Evolutionary conservation across 139 green algal species (phyloP).

Genomic region (Astrephomene gubernaculifera): DNA sequence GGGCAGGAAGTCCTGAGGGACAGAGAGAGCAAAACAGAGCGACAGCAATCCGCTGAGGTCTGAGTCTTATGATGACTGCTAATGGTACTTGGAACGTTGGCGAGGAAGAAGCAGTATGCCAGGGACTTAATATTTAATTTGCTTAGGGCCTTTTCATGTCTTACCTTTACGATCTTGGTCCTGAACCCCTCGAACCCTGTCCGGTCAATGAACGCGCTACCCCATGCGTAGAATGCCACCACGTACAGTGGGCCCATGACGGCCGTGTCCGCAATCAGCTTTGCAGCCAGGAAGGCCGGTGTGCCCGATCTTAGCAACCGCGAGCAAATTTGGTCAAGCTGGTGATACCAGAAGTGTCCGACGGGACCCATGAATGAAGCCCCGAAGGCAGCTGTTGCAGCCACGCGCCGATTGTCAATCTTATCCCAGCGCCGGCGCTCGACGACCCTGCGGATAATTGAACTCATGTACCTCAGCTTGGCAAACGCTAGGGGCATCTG

Average conservation of each 20-base stretch:
- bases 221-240: slow-evolving; percentile 56
- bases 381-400: slow-evolving; percentile 49
- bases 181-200: slow-evolving; percentile 46
- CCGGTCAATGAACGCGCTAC: slow-evolving; percentile 53
- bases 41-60: too few species aligned
- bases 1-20: slow-evolving; percentile 56
- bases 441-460: slow-evolving; percentile 17
- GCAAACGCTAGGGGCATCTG: too few species aligned
- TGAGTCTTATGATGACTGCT: too few species aligned
- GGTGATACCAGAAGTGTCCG: slow-evolving; percentile 57
- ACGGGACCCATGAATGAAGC: slow-evolving; percentile 59
- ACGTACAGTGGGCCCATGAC: slow-evolving; percentile 63
- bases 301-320: slow-evolving; percentile 1
- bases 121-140: too few species aligned
- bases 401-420: slow-evolving; percentile 28
- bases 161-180: slow-evolving; percentile 44
- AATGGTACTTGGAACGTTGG: too few species aligned
- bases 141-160: too few species aligned
- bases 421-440: not conserved
- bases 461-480: too few species aligned
- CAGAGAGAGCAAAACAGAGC: too few species aligned
- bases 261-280: slow-evolving; percentile 44
- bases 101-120: too few species aligned
- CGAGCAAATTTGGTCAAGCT: slow-evolving; percentile 38
- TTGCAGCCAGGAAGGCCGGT: slow-evolving; percentile 17